phyloP scores from a whole-genome alignment of 192 early-diverging fungal species.

The Geranomyces variabilis region DNA sequence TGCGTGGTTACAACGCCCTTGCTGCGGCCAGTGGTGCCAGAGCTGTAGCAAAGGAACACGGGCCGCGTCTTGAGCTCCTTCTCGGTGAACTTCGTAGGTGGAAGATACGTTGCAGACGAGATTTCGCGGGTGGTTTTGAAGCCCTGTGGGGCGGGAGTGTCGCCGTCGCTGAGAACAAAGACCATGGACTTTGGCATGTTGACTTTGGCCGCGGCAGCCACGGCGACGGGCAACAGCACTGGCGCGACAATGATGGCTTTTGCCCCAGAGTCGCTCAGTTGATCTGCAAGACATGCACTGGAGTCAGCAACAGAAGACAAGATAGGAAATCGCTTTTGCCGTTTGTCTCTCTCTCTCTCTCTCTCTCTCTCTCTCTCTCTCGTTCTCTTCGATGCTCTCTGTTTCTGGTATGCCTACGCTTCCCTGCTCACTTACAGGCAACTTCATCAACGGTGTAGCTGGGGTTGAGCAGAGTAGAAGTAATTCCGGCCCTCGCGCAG shows the following conservation, averaged over 20 bases:
- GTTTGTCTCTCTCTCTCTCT: not conserved
- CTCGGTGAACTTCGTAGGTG: slow-evolving; percentile 37
- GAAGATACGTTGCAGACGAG: slow-evolving; percentile 33
- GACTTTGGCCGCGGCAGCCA: slow-evolving; percentile 17
- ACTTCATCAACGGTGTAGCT: slow-evolving; percentile 80
- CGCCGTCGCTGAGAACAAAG: not conserved
- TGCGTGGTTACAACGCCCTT: slow-evolving; percentile 78
- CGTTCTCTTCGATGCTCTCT: no score
- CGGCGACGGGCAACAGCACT: not conserved
- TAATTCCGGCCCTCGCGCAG: slow-evolving; percentile 57
- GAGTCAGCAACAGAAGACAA: no score
- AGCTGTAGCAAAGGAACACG: slow-evolving; percentile 73
- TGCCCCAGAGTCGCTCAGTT: slow-evolving; percentile 72
- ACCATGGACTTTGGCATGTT: slow-evolving; percentile 38
- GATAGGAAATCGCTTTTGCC: no score
- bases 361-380: no score
- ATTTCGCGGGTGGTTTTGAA: slow-evolving; percentile 49
- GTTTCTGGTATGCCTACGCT: no score
- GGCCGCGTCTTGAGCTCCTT: slow-evolving; percentile 46
- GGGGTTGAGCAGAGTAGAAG: slow-evolving; percentile 80
- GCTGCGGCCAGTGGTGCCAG: slow-evolving; percentile 70
- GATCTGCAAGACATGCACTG: slow-evolving; percentile 38
- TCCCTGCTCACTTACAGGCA: slow-evolving; percentile 45
- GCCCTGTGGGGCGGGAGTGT: slow-evolving; percentile 16
- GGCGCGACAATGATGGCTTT: slow-evolving; percentile 5